phyloP scores from a whole-genome alignment of 345 rosid species.

The Euphorbia lathyris region DNA sequence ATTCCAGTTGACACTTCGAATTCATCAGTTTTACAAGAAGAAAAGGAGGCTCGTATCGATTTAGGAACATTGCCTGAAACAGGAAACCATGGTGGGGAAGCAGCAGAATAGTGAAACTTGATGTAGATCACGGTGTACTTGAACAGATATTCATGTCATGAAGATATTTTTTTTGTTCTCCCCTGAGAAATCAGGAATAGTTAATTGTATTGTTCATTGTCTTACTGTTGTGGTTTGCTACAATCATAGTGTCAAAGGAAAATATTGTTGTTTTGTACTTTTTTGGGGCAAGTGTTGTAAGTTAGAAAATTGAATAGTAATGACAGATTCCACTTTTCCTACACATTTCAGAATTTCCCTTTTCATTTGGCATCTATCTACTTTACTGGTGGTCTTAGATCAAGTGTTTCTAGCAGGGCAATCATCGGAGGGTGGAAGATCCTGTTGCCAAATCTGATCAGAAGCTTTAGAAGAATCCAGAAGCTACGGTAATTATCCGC shows the following conservation, averaged over 20 bases:
- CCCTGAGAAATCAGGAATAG: constrained; percentile 9
- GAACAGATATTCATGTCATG: background rate
- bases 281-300: background rate
- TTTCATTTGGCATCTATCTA: background rate
- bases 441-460: no score
- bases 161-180: constrained; percentile 5
- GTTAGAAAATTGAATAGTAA: constrained; percentile 1
- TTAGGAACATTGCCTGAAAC: constrained; percentile 49
- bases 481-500: no score
- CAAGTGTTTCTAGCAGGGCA: no score
- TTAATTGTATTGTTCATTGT: constrained; percentile 13
- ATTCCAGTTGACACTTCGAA: constrained; percentile 26
- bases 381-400: background rate
- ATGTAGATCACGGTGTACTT: constrained; percentile 2
- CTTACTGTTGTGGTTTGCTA: background rate
- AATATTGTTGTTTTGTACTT: background rate
- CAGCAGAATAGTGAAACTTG: constrained; percentile 47
- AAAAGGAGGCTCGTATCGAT: constrained; percentile 47
- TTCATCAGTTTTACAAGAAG: constrained; percentile 37
- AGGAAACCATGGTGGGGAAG: constrained; percentile 33
- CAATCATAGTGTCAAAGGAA: background rate
- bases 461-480: no score
- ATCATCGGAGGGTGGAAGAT: no score
- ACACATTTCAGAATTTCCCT: background rate
- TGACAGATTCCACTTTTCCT: background rate